Evolutionary conservation across 371 early-diverging fungal species (phyloP).

Genomic region (Hamiltosporidium tvaerminnensis): DNA sequence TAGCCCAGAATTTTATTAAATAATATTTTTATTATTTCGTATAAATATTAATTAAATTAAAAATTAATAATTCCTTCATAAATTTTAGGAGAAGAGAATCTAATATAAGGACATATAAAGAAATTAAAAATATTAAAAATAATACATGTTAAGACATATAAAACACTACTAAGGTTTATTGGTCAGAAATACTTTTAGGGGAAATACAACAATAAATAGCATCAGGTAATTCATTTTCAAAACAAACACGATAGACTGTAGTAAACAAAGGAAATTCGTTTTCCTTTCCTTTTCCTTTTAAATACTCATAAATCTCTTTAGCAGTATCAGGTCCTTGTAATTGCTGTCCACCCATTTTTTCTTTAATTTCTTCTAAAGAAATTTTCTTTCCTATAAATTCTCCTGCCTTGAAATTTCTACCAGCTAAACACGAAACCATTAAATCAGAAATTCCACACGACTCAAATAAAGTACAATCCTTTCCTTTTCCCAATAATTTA

Average conservation of each 20-base stretch:
- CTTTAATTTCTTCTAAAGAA: constrained; percentile 71
- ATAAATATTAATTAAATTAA: too few species aligned
- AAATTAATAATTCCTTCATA: too few species aligned
- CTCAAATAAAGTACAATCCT: constrained; percentile 71
- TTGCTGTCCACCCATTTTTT: constrained; percentile 82
- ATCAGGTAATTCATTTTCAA: constrained; percentile 53
- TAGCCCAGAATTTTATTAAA: too few species aligned
- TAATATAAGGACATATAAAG: too few species aligned
- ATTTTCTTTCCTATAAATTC: constrained; percentile 26
- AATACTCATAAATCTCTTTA: constrained; percentile 65
- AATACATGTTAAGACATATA: too few species aligned
- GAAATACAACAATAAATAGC: not conserved
- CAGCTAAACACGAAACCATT: constrained; percentile 81
- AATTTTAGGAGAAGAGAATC: too few species aligned
- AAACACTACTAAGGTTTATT: too few species aligned
- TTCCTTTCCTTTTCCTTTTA: constrained; percentile 44
- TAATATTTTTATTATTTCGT: too few species aligned
- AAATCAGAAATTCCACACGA: constrained; percentile 73
- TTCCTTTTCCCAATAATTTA: constrained; percentile 61
- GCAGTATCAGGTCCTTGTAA: constrained; percentile 83
- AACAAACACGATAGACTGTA: constrained; percentile 68
- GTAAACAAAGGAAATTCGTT: constrained; percentile 69
- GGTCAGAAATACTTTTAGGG: not conserved
- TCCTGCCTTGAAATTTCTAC: constrained; percentile 76
- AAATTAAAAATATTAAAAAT: too few species aligned